phyloP scores from a whole-genome alignment of 2,329 filamentous ascomycete species.

The Fusarium austroafricanum region DNA sequence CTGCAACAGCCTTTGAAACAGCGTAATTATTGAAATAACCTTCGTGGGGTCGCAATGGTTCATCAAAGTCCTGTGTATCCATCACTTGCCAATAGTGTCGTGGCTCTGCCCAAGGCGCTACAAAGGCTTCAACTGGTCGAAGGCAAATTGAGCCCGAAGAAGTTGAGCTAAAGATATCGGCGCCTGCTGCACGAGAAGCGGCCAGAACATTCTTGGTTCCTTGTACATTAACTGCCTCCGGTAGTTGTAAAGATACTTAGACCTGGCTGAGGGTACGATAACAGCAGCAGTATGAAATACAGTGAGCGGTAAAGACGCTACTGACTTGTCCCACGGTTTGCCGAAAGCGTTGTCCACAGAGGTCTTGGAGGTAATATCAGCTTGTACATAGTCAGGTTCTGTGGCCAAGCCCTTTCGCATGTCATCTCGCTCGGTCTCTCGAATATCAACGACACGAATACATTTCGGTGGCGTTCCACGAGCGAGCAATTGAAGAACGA shows the following conservation, averaged over 20 bases:
- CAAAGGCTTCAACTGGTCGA: constrained; percentile 6
- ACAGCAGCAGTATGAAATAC: constrained; percentile 16
- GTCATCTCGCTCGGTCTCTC: constrained; percentile 8
- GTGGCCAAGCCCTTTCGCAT: background rate
- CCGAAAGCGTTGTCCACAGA: background rate
- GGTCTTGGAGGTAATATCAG: constrained; percentile 2
- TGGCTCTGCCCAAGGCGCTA: background rate
- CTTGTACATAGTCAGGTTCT: constrained; percentile 1
- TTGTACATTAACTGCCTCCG: constrained; percentile 5
- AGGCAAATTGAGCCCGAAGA: constrained; percentile 6
- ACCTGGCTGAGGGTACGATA: constrained; percentile 3
- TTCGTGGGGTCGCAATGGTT: background rate
- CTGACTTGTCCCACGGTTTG: background rate
- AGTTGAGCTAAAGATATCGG: constrained; percentile 9
- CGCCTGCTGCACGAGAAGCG: background rate
- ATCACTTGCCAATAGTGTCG: constrained; percentile 10
- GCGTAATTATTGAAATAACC: constrained; percentile 7
- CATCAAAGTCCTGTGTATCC: background rate
- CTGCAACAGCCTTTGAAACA: background rate
- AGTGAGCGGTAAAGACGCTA: constrained; percentile 5
- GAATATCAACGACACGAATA: constrained; percentile 12
- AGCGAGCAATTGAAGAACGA: constrained; percentile 9
- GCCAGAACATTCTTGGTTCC: constrained; percentile 12
- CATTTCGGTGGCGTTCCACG: constrained; percentile 3
- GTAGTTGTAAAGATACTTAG: constrained; percentile 8